phyloP scores from a whole-genome alignment of 352 stramenopile species.

The Thraustochytrium striatum region DNA sequence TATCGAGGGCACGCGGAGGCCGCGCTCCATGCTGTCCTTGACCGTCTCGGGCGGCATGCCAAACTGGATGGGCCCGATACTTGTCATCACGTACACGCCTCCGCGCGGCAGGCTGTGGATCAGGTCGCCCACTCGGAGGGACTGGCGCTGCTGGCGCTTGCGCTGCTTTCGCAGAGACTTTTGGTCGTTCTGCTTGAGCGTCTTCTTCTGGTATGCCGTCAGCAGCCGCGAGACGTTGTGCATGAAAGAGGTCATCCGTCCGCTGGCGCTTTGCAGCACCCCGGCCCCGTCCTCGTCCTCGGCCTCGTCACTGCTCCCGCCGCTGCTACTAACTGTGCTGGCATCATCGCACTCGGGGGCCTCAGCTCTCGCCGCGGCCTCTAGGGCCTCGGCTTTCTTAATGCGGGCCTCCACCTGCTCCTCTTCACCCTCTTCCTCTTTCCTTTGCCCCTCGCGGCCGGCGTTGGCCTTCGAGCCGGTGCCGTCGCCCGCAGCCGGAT shows the following conservation, averaged over 20 bases:
- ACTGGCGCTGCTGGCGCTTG: neutral
- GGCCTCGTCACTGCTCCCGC: neutral
- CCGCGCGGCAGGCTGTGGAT: constrained; percentile 37
- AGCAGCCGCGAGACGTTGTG: constrained; percentile 21
- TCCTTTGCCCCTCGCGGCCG: neutral
- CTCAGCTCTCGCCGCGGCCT: too few species aligned
- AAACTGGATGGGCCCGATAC: constrained; percentile 69
- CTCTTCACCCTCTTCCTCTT: neutral
- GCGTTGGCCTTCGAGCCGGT: neutral
- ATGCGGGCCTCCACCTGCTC: neutral
- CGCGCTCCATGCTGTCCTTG: constrained; percentile 91
- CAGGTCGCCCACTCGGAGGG: constrained; percentile 7
- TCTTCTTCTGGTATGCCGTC: constrained; percentile 24
- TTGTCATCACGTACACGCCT: constrained; percentile 35
- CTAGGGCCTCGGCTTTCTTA: neutral
- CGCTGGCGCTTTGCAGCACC: too few species aligned
- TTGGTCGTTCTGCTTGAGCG: constrained; percentile 9
- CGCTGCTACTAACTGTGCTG: too few species aligned
- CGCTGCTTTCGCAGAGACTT: neutral
- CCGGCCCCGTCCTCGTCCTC: neutral
- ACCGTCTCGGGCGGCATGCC: constrained; percentile 94
- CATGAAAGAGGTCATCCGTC: constrained; percentile 43
- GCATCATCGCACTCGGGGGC: too few species aligned
- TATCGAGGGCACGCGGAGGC: constrained; percentile 81
- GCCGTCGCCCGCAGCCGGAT: too few species aligned